phyloP scores from a whole-genome alignment of 2,329 filamentous ascomycete genomes.

The Ophiocordyceps australis region DNA sequence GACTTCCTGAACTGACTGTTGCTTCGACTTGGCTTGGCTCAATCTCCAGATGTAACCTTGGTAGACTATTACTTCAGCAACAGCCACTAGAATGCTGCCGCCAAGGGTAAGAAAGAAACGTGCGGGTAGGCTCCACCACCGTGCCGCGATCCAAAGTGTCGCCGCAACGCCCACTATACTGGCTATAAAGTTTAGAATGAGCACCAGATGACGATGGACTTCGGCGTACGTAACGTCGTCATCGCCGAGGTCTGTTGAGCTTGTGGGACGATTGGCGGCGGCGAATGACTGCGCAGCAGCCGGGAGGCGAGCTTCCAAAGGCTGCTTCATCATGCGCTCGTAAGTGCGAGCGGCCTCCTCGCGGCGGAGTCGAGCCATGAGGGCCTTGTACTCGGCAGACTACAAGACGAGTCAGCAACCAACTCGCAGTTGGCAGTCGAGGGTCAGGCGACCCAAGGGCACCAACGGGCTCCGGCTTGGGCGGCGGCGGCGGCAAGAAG shows the following conservation, averaged over 20 bases:
- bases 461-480: conserved; percentile 60
- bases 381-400: conserved; percentile 65
- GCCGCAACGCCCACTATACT: conserved; percentile 66
- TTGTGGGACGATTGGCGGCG: conserved; percentile 29
- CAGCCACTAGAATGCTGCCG: conserved; percentile 48
- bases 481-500: conserved; percentile 63
- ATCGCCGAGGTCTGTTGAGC: conserved; percentile 27
- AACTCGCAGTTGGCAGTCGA: too few species aligned
- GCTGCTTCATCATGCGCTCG: conserved; percentile 53
- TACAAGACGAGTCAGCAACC: conserved; percentile 15
- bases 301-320: conserved; percentile 39
- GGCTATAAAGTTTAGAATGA: conserved; percentile 80
- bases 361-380: conserved; percentile 71
- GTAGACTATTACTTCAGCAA: conserved; percentile 66
- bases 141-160: conserved; percentile 60
- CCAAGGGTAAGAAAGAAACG: conserved; percentile 54
- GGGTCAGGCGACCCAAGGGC: too few species aligned
- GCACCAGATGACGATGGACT: conserved; percentile 60
- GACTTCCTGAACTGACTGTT: conserved; percentile 41
- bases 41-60: conserved; percentile 57
- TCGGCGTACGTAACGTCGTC: conserved; percentile 55
- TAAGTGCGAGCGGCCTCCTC: conserved; percentile 74
- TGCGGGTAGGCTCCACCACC: conserved; percentile 57
- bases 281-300: conserved; percentile 35
- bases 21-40: conserved; percentile 45